Conservation (phyloP, 2,329 filamentous ascomycete species). For the Ascochyta lentis region DNA sequence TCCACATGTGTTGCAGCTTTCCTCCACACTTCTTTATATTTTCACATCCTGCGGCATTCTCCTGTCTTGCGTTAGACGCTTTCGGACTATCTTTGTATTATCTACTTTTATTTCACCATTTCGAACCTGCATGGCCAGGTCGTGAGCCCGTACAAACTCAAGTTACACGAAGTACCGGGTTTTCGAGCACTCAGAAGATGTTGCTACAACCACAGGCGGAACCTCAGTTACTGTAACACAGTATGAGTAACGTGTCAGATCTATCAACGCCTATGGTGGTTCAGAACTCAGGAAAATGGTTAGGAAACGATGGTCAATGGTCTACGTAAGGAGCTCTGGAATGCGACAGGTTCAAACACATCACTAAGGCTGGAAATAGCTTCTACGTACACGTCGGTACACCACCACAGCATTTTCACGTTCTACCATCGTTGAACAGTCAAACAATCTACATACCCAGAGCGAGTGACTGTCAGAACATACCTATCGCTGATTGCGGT, state of each 20-base stretch:
- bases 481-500: not conserved
- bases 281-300: slow-evolving; percentile 19
- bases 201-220: not conserved
- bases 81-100: too few species aligned
- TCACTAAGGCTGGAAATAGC: not conserved
- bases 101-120: not conserved
- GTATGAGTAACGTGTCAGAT: not conserved
- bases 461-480: not conserved
- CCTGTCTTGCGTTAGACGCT: not conserved
- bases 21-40: not conserved
- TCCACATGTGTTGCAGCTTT: not conserved
- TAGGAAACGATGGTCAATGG: slow-evolving; percentile 31
- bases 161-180: not conserved
- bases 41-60: not conserved
- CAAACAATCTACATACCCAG: slow-evolving; percentile 22
- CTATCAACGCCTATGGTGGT: slow-evolving; percentile 9
- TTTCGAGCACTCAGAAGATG: not conserved
- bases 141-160: not conserved
- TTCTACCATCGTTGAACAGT: slow-evolving; percentile 30
- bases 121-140: not conserved
- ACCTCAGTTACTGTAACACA: not conserved
- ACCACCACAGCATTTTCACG: slow-evolving; percentile 34
- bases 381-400: slow-evolving; percentile 37
- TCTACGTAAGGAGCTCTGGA: slow-evolving; percentile 21
- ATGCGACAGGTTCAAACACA: not conserved